Base-by-base conservation (phyloP, 208 protist genomes). In the Crithidia sp. region DNA sequence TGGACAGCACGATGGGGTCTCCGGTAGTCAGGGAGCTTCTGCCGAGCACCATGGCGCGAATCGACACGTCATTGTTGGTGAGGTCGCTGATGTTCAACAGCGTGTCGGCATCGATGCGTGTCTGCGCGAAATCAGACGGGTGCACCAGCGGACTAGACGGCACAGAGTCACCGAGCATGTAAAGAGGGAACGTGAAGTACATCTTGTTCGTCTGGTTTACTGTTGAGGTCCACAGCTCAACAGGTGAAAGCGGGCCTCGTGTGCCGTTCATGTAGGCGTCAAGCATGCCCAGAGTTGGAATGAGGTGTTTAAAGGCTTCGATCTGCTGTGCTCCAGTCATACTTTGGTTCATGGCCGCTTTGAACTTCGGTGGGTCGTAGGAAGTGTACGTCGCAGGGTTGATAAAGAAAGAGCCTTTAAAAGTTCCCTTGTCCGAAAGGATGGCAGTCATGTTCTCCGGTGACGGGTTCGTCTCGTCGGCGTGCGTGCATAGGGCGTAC, bases 1-100 rank as follows among this genome's bases (percentile, higher is more conserved):
- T 76, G 0, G 65, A 68, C 39, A 28, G 28, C 28, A 64, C 43
- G 3, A 43, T 4, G 4, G 59, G 59, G 17, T 64, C 59, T 13
- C 37, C 59, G 8, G 2, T 14, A 2, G 3, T 16, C 16, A 64
- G 43, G 41, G 59, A 53, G 16, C 19, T 8, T n/a, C 37, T 64
- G 59, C 47, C 52, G 59, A 64, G 59, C 14, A 52, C 59, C 59
- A 64, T 64, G 13, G 13, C 43, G 4, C 59, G 39, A 0, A 40
- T 64, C 28, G 43, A 14, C 2, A n/a, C 9, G 5, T 3, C 5
- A 7, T 39, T 8, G 28, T 28, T 28, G 4, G 40, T 52, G 43
- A 64, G 59, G 59, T 39, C 41, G 43, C 13, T 64, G 41, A n/a
- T 53, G 59, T 49, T 64, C 5, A 28, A 14, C 12, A 64, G 17